phyloP scores from a whole-genome alignment of 2,329 filamentous ascomycete species.

The Nakataea oryzae region DNA sequence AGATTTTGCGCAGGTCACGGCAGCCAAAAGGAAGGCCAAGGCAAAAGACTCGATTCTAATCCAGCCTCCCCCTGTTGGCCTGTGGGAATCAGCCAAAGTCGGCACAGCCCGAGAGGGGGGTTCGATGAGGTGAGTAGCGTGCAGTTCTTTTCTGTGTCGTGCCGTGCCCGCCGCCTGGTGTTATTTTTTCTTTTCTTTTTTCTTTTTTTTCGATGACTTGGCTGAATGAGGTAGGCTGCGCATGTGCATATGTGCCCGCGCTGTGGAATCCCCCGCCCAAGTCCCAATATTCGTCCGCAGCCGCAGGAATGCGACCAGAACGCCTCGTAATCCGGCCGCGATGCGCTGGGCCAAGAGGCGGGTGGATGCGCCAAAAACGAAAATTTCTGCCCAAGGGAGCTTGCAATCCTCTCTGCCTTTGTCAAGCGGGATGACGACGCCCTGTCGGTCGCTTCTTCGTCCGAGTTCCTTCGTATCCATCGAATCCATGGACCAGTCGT shows the following conservation, averaged over 20 bases:
- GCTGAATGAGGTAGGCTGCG: background rate
- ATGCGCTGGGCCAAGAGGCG: background rate
- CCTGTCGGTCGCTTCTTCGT: background rate
- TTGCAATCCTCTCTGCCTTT: background rate
- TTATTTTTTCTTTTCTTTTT: background rate
- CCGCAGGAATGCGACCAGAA: background rate
- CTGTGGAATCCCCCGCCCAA: background rate
- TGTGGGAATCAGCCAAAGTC: background rate
- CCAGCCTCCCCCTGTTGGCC: background rate
- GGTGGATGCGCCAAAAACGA: background rate
- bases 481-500: too few relatives aligned
- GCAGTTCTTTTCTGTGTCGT: background rate
- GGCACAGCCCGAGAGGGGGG: background rate
- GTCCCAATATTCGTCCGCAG: background rate
- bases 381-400: background rate
- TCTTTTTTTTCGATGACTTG: background rate
- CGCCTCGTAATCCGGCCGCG: background rate
- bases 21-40: too few relatives aligned
- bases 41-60: too few relatives aligned
- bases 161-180: too few relatives aligned
- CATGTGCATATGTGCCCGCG: too few relatives aligned
- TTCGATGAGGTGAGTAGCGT: background rate
- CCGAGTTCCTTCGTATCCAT: background rate
- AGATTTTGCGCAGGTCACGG: background rate
- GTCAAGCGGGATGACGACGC: background rate